Percentiles rank a stretch among this genome's conserved stretches.
Evolutionary conservation across 225 moss, liverwort and hornwort species (phyloP).

Genomic region (Neckera pumila): DNA sequence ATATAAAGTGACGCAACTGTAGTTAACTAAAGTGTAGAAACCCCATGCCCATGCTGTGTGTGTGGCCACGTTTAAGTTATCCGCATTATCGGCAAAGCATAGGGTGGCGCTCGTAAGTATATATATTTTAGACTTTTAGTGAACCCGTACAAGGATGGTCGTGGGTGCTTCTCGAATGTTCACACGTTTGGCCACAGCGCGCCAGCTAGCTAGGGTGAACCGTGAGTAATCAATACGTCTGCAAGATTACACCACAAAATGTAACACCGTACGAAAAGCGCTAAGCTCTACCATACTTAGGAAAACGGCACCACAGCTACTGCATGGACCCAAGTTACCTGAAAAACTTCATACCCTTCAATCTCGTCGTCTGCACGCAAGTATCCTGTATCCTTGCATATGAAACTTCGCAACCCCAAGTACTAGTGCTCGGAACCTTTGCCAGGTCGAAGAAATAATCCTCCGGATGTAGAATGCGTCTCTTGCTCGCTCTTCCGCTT

Average conservation of each 20-base stretch:
- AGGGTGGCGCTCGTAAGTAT: not conserved
- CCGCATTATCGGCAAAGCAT: not conserved
- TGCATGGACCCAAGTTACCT: conserved; percentile 2
- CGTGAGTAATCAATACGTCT: not conserved
- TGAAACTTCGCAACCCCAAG: not conserved
- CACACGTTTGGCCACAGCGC: not conserved
- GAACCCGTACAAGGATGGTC: not conserved
- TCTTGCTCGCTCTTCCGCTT: not conserved
- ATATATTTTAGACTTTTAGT: not conserved
- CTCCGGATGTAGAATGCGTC: not conserved
- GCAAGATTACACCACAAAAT: not conserved
- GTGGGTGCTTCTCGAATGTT: not conserved
- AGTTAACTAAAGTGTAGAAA: conserved; percentile 10
- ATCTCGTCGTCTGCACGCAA: not conserved
- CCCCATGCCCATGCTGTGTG: conserved; percentile 6
- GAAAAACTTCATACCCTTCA: not conserved
- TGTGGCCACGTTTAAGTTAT: not conserved
- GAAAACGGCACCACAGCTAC: not conserved
- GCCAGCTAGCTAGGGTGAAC: not conserved
- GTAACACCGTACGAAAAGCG: not conserved
- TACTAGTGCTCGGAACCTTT: not conserved
- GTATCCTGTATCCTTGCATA: not conserved
- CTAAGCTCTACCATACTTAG: not conserved
- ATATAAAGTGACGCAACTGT: conserved; percentile 6
- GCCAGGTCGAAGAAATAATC: not conserved